Base-by-base conservation (phyloP, 805 yeast species). In the Metschnikowia matae region DNA sequence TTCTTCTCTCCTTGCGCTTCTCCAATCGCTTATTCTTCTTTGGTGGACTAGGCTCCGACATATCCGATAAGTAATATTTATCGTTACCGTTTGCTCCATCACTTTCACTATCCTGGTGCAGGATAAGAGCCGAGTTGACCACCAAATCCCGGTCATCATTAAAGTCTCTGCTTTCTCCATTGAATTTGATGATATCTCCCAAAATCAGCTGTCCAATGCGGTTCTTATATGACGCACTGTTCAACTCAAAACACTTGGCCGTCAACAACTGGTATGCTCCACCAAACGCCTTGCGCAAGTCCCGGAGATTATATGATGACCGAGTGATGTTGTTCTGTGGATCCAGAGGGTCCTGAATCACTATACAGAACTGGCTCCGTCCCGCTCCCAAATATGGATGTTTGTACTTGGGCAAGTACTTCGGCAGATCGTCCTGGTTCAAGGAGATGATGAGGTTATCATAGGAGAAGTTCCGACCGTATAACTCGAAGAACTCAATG, bases 291-390 rank as follows among this genome's bases (percentile, higher is more conserved):
- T 89, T 83, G 62, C 87, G 88, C 50, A 92, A 78, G 59, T 85
- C 88, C 36, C 89, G 69, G 39, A 89, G 71, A 64, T 90, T 90
- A 70, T 83, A 89, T 1, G 96, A 83, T 4, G 96, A 88, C 57
- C 96, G 75, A 42, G 94, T 83, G 44, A 92, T 85, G 64, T 92
- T 92, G 62, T 92, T 92, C n/a, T 71, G 55, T 2, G 83, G 72
- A 61, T 91, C 97, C 44, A 85, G 84, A 1, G 98, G 98, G 63
- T 92, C 98, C 66, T 87, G 92, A 31, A 92, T 87, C 1, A 89
- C 84, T 37, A 90, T 67, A 1, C 87, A 67, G 63, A 83, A 88
- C 35, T 81, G 75, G 40, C 75, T 77, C 48, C 83, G 77, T 20
- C 70, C 62, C 40, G 83, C 70, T 46, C 77, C 74, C 54, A 86